Percentiles rank a stretch among this genome's conserved stretches.
Conservation (phyloP, 176 grass and related monocot species). For the Oryza nivara region DNA sequence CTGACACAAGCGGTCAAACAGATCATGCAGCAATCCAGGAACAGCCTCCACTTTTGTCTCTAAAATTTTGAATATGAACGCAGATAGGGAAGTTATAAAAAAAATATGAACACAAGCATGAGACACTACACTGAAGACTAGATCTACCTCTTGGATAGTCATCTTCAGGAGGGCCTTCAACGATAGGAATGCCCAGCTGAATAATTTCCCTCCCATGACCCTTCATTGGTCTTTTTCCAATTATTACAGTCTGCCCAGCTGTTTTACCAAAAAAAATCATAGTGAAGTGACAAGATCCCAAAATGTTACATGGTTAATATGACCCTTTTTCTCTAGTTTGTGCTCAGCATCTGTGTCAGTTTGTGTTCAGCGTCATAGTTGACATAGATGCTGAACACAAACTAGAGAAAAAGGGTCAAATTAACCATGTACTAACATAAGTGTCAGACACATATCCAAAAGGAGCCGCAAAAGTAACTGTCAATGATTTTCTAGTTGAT, state of each 20-base stretch:
- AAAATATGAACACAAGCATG: conserved; percentile 23
- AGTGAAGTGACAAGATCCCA: conserved; percentile 12
- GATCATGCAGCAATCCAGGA: conserved; percentile 68
- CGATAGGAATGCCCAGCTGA: conserved; percentile 77
- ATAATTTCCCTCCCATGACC: conserved; percentile 95
- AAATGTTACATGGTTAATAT: not conserved
- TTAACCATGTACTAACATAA: conserved; percentile 18
- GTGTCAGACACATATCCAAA: not conserved
- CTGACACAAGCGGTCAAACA: conserved; percentile 71
- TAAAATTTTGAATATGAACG: conserved; percentile 41
- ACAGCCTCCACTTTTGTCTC: conserved; percentile 73
- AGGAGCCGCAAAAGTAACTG: not conserved
- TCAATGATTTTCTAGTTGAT: not conserved
- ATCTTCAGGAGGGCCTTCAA: conserved; percentile 70
- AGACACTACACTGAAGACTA: conserved; percentile 7
- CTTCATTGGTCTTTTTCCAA: conserved; percentile 78
- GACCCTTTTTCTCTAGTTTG: no score
- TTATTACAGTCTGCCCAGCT: conserved; percentile 77
- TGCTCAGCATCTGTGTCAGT: no score
- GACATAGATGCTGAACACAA: conserved; percentile 16
- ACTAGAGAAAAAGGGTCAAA: conserved; percentile 24
- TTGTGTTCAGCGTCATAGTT: not conserved
- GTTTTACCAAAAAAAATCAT: conserved; percentile 40
- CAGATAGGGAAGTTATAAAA: conserved; percentile 1
- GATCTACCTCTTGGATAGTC: conserved; percentile 60